Evolutionary conservation across 768 basidiomycete species (phyloP).

Genomic region (Lentinula sp.): DNA sequence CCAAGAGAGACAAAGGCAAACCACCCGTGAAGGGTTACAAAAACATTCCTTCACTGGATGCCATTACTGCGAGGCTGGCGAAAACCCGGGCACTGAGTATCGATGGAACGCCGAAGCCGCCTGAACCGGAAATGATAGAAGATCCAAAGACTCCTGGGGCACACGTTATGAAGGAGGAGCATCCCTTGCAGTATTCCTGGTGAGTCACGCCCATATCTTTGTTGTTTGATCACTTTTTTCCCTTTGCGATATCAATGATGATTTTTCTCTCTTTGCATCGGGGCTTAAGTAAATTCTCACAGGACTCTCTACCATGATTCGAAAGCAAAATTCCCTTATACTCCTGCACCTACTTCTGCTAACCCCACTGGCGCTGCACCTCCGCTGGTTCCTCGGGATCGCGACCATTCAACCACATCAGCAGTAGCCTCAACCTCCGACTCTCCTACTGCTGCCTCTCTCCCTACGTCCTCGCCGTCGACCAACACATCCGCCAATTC

Average conservation of each 20-base stretch:
- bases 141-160: conserved; percentile 80
- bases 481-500: background rate
- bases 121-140: conserved; percentile 73
- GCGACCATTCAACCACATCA: background rate
- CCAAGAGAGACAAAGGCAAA: conserved; percentile 29
- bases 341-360: conserved; percentile 31
- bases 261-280: too few species aligned
- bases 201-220: conserved; percentile 22
- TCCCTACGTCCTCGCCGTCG: background rate
- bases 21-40: conserved; percentile 55
- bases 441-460: conserved; percentile 11
- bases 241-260: background rate
- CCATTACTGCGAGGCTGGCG: conserved; percentile 75
- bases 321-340: conserved; percentile 64
- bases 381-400: background rate
- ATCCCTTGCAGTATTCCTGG: conserved; percentile 84
- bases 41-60: conserved; percentile 82
- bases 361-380: conserved; percentile 3
- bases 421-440: conserved; percentile 10
- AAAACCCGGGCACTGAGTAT: conserved; percentile 62
- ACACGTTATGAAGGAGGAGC: conserved; percentile 67
- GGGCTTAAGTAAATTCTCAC: background rate
- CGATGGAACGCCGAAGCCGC: conserved; percentile 62
- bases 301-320: conserved; percentile 92
- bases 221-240: too few species aligned